Percentiles rank a stretch among this genome's conserved stretches.
Conservation (phyloP, 1,284 basidiomycete genomes). For the Boletus semigastroideus region DNA sequence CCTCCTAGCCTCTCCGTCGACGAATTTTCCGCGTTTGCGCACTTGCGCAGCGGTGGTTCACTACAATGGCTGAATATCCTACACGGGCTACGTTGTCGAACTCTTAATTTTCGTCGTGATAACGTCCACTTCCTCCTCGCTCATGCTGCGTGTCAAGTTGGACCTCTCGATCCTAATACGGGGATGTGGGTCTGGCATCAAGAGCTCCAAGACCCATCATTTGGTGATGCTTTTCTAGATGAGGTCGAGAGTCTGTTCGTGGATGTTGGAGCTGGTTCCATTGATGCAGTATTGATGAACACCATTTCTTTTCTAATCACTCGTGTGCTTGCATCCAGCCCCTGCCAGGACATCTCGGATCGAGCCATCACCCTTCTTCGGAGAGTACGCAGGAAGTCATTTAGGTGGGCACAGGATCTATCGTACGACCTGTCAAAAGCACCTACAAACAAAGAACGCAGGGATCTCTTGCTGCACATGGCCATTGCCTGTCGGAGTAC, state of each 20-base stretch:
- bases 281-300: background rate
- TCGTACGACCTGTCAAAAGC: background rate
- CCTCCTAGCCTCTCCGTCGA: conserved; percentile 37
- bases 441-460: background rate
- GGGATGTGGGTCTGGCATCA: conserved; percentile 33
- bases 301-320: conserved; percentile 1
- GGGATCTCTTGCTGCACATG: background rate
- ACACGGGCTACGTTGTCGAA: conserved; percentile 37
- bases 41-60: conserved; percentile 41
- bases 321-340: conserved; percentile 35
- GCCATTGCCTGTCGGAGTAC: background rate
- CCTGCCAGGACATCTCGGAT: background rate
- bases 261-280: background rate
- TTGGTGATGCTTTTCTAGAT: conserved; percentile 33
- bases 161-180: conserved; percentile 19
- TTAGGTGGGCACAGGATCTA: conserved; percentile 37
- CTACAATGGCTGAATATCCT: conserved; percentile 53
- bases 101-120: conserved; percentile 36
- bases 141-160: conserved; percentile 44
- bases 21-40: conserved; percentile 42
- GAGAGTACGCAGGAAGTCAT: conserved; percentile 31
- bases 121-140: conserved; percentile 40
- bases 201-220: conserved; percentile 30
- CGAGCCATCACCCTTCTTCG: conserved; percentile 25
- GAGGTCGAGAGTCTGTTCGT: conserved; percentile 26